These are phyloP conservation scores for Nematodospora valgi DNA, from an alignment of 805 yeast species.

Conservation along the genomic window DNA sequence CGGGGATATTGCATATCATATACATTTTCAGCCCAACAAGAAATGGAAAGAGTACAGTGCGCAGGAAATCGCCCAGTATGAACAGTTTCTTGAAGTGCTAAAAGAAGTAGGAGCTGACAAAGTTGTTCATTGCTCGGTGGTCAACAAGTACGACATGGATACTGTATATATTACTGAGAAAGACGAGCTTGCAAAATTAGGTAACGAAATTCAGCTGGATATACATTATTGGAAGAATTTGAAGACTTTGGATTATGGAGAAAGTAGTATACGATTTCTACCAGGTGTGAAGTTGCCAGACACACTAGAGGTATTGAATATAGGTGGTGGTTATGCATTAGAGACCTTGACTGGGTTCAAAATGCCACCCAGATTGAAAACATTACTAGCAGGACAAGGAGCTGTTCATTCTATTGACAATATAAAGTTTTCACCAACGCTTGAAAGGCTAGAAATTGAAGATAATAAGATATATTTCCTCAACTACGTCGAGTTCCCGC, in stretches of 20 bases:
- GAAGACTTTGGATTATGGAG: constrained; percentile 33
- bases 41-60: constrained; percentile 31
- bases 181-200: constrained; percentile 27
- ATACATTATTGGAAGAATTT: constrained; percentile 32
- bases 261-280: constrained; percentile 32
- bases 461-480: constrained; percentile 38
- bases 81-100: constrained; percentile 20
- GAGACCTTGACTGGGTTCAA: constrained; percentile 39
- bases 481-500: constrained; percentile 38
- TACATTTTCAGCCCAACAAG: constrained; percentile 28
- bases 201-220: constrained; percentile 36
- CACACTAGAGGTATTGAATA: constrained; percentile 31
- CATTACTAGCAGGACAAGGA: constrained; percentile 32
- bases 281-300: constrained; percentile 41
- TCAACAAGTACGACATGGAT: constrained; percentile 32
- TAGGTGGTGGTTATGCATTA: constrained; percentile 38
- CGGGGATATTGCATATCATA: constrained; percentile 29
- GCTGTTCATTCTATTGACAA: constrained; percentile 33
- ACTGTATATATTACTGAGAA: constrained; percentile 33
- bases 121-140: constrained; percentile 37
- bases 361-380: constrained; percentile 29
- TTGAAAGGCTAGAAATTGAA: constrained; percentile 30
- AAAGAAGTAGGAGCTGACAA: constrained; percentile 21
- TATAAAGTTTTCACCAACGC: constrained; percentile 29
- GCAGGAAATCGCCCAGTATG: constrained; percentile 22